Conservation (phyloP, 805 yeast genomes). For the Wickerhamiella galacta region DNA sequence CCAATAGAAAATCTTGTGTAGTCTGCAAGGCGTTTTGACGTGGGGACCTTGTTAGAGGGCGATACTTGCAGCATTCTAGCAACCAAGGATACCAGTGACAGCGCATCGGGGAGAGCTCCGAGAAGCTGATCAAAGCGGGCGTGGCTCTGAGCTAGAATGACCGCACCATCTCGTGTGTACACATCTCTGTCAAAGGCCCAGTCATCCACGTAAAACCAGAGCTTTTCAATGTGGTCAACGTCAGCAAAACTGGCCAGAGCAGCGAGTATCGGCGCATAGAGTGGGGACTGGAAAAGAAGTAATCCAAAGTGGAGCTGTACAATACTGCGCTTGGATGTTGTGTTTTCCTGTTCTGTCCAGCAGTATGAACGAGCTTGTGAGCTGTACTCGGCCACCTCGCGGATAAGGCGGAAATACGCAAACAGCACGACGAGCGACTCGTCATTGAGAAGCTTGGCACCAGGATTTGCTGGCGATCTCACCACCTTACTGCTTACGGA, state of each 20-base stretch:
- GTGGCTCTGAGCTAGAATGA: constrained; percentile 20
- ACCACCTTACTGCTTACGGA: too few relatives aligned
- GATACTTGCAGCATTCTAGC: constrained; percentile 21
- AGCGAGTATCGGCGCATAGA: constrained; percentile 4
- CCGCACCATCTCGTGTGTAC: constrained; percentile 18
- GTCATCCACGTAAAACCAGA: constrained; percentile 57
- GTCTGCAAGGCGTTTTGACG: constrained; percentile 3
- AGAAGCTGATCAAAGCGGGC: constrained; percentile 32
- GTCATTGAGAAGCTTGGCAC: constrained; percentile 50
- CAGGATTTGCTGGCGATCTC: constrained; percentile 10
- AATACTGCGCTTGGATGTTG: constrained; percentile 1
- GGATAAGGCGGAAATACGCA: constrained; percentile 52
- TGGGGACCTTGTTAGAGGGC: constrained; percentile 1
- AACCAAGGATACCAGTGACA: constrained; percentile 46
- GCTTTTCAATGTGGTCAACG: constrained; percentile 27
- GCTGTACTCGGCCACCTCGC: constrained; percentile 33
- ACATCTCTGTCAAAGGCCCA: constrained; percentile 38
- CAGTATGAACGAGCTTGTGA: constrained; percentile 20
- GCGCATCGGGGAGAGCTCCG: constrained; percentile 35
- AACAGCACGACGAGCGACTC: constrained; percentile 63
- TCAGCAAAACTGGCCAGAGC: constrained; percentile 31
- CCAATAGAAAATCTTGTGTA: constrained; percentile 58
- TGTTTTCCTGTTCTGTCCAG: constrained; percentile 9
- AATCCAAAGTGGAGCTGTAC: constrained; percentile 3
- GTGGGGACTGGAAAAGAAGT: constrained; percentile 5